A percentile compares a stretch with the other conserved stretches of the same genome.
Conservation (phyloP, 306 rosid species). For the Albizia julibrissin region DNA sequence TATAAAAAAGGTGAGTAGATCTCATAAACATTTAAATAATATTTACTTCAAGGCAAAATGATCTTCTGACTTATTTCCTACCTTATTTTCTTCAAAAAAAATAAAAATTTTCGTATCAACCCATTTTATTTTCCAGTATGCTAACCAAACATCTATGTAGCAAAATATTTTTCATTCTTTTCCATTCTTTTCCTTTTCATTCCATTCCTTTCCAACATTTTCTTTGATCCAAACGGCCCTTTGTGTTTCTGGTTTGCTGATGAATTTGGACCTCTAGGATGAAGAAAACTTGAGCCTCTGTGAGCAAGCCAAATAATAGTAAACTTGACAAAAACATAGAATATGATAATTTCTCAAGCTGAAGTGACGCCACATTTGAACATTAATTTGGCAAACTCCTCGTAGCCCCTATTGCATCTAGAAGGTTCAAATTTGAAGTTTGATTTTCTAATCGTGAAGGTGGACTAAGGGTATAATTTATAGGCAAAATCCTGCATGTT, state of each 20-base stretch:
- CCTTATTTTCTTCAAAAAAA: too few species aligned
- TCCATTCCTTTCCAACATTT: too few species aligned
- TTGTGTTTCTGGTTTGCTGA: background rate
- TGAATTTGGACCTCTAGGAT: background rate
- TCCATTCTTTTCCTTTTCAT: too few species aligned
- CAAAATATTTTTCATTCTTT: too few species aligned
- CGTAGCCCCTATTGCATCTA: background rate
- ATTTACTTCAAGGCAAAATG: too few species aligned
- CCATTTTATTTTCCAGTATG: too few species aligned
- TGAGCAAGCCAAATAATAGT: background rate
- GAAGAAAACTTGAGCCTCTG: background rate
- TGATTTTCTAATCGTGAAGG: background rate
- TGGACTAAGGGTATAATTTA: background rate
- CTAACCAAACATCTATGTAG: too few species aligned
- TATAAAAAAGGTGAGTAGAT: too few species aligned
- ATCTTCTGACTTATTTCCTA: too few species aligned
- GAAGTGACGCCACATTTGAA: background rate
- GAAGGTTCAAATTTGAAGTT: background rate
- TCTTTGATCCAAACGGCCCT: too few species aligned
- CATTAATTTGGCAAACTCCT: background rate
- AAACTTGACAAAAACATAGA: background rate
- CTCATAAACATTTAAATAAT: too few species aligned
- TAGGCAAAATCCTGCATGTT: background rate
- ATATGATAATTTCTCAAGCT: background rate
- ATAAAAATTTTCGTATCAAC: too few species aligned